These are phyloP conservation scores for Exophiala lecanii-corni DNA, from an alignment of 2,329 filamentous ascomycete species.

Conservation along the genomic window DNA sequence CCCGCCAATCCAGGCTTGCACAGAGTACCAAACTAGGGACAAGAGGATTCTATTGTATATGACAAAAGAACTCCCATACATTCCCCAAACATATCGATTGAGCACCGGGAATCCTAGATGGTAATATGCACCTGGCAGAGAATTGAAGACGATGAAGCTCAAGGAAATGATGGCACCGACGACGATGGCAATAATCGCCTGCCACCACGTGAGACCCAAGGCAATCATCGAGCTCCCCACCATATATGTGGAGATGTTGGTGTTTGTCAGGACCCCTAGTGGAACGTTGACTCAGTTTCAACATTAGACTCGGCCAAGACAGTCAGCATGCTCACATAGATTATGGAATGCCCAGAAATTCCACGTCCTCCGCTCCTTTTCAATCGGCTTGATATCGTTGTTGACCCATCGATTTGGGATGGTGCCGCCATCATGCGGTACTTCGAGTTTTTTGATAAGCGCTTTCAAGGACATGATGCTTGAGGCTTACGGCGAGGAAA, in stretches of 20 bases:
- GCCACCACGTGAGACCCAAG: slow-evolving; percentile 79
- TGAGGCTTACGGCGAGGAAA: not conserved
- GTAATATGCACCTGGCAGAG: slow-evolving; percentile 79
- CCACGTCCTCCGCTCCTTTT: slow-evolving; percentile 77
- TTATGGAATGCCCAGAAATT: slow-evolving; percentile 66
- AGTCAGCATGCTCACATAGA: slow-evolving; percentile 28
- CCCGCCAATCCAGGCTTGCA: slow-evolving; percentile 46
- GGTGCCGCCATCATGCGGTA: slow-evolving; percentile 25
- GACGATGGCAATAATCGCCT: slow-evolving; percentile 85
- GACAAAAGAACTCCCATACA: slow-evolving; percentile 85
- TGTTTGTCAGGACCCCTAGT: slow-evolving; percentile 46
- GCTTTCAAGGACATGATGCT: slow-evolving; percentile 1
- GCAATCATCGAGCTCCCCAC: slow-evolving; percentile 34
- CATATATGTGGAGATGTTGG: slow-evolving; percentile 30
- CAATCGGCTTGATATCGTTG: slow-evolving; percentile 59
- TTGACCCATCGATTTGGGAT: slow-evolving; percentile 37
- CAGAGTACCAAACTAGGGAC: slow-evolving; percentile 62
- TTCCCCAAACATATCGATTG: slow-evolving; percentile 68
- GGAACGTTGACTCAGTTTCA: not conserved
- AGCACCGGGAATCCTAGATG: slow-evolving; percentile 87
- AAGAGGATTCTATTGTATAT: slow-evolving; percentile 74
- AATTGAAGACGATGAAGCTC: slow-evolving; percentile 65
- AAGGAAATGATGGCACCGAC: slow-evolving; percentile 62
- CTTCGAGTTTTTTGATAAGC: slow-evolving; percentile 24
- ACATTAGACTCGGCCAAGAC: slow-evolving; percentile 32